These are phyloP conservation scores for Neurospora sp. DNA, from an alignment of 2,329 filamentous ascomycete genomes.

Conservation along the genomic window DNA sequence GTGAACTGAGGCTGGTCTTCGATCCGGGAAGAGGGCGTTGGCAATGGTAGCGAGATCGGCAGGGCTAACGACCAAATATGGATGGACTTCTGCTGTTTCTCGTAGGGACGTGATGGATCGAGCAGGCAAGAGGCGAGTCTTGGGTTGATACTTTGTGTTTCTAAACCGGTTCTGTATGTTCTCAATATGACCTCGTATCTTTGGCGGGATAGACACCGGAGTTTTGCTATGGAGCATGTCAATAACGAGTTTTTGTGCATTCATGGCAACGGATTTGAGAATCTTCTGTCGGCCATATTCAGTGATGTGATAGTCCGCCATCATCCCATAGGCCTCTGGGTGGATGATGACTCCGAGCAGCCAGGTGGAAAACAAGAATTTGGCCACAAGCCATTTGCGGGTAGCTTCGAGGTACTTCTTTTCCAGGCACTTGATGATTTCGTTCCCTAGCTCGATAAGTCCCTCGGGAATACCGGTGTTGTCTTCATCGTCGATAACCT, in stretches of 20 bases:
- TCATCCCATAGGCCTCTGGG: conserved; percentile 70
- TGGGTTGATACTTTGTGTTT: conserved; percentile 37
- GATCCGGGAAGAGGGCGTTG: conserved; percentile 74
- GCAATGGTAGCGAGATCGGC: conserved; percentile 72
- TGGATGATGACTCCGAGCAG: conserved; percentile 75
- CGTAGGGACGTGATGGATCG: conserved; percentile 62
- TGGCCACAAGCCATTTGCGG: conserved; percentile 74
- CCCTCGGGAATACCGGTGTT: conserved; percentile 78
- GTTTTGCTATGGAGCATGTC: conserved; percentile 65
- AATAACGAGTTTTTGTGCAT: conserved; percentile 69
- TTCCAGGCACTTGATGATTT: conserved; percentile 70
- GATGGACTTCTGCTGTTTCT: conserved; percentile 70
- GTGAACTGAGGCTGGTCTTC: conserved; percentile 52
- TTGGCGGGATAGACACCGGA: conserved; percentile 51
- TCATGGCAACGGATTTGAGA: conserved; percentile 67
- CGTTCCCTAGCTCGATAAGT: conserved; percentile 73
- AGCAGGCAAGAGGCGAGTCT: conserved; percentile 56
- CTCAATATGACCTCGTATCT: conserved; percentile 60
- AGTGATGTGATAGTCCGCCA: conserved; percentile 86
- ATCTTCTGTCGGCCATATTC: conserved; percentile 82
- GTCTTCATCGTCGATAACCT: conserved; percentile 76
- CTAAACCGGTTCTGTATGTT: conserved; percentile 59
- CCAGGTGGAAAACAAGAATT: conserved; percentile 88
- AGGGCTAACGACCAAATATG: conserved; percentile 70
- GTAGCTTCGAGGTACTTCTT: conserved; percentile 63